Conservation (phyloP, 257 asterid species). For the Nicotiana attenuata region DNA sequence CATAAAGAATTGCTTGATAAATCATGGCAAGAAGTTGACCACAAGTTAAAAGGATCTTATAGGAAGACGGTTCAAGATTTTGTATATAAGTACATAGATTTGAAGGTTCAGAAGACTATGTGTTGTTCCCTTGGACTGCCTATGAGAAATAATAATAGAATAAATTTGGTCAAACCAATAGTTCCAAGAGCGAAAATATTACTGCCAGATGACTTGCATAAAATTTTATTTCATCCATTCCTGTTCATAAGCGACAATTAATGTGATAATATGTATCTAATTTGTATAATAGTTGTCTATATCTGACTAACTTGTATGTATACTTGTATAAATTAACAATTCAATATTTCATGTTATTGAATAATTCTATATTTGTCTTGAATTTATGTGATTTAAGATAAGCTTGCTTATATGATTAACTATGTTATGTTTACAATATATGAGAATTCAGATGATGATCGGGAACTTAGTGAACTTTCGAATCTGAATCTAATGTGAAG, state of each 20-base stretch:
- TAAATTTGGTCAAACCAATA: not conserved
- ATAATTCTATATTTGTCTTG: not conserved
- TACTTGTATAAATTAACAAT: not conserved
- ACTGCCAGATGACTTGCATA: not conserved
- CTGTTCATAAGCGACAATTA: not conserved
- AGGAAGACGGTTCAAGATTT: not conserved
- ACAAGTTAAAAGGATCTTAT: not conserved
- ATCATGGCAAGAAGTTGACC: not conserved
- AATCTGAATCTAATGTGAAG: too few species aligned
- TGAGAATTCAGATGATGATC: not conserved
- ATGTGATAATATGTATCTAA: not conserved
- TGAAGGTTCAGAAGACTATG: not conserved
- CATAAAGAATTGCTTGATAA: not conserved
- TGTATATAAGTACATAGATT: not conserved
- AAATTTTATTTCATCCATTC: not conserved
- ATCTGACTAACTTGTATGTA: not conserved
- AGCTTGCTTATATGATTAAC: too few species aligned
- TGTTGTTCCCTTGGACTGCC: not conserved
- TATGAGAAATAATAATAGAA: not conserved
- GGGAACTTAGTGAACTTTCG: not conserved
- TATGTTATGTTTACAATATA: not conserved
- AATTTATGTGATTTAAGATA: not conserved
- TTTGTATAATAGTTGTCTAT: not conserved
- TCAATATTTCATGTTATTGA: not conserved
- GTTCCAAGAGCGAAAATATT: too few species aligned